These are phyloP conservation scores for Acanthamoeba culbertsoni DNA, from an alignment of 208 protist species.

Conservation along the genomic window DNA sequence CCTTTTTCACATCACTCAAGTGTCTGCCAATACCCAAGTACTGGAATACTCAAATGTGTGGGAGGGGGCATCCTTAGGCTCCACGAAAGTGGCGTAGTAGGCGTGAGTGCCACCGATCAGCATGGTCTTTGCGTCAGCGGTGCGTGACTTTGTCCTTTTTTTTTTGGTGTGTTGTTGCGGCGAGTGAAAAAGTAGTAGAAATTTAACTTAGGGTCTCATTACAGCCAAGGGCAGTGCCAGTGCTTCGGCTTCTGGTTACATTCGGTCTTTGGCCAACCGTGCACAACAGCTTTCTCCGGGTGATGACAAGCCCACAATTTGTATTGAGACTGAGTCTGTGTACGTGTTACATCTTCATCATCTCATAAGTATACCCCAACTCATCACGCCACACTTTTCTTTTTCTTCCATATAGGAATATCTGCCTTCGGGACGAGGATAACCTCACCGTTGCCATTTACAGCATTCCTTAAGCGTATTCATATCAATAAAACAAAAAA, in stretches of 20 bases:
- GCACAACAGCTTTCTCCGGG: background rate
- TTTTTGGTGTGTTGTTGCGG: too few species aligned
- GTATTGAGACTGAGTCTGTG: slow-evolving; percentile 46
- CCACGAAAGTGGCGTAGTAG: slow-evolving; percentile 43
- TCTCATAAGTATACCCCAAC: too few species aligned
- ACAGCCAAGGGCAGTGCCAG: slow-evolving; percentile 55
- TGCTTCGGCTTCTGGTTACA: background rate
- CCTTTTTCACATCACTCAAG: too few species aligned
- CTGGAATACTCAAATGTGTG: too few species aligned
- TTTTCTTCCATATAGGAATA: background rate
- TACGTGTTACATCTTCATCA: too few species aligned
- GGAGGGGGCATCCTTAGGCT: too few species aligned
- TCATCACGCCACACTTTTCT: background rate
- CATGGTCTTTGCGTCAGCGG: slow-evolving; percentile 42
- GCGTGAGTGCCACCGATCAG: background rate
- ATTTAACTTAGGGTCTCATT: background rate
- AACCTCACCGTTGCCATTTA: slow-evolving; percentile 46
- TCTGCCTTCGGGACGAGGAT: slow-evolving; percentile 49
- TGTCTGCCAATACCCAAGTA: too few species aligned
- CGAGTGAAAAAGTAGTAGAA: too few species aligned
- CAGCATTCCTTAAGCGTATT: background rate
- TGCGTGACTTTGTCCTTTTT: background rate
- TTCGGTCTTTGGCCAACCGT: slow-evolving; percentile 9
- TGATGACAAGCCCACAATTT: slow-evolving; percentile 45
- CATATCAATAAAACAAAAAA: background rate